Conservation (phyloP, 2,329 filamentous ascomycete species). For the Fusarium sp. region DNA sequence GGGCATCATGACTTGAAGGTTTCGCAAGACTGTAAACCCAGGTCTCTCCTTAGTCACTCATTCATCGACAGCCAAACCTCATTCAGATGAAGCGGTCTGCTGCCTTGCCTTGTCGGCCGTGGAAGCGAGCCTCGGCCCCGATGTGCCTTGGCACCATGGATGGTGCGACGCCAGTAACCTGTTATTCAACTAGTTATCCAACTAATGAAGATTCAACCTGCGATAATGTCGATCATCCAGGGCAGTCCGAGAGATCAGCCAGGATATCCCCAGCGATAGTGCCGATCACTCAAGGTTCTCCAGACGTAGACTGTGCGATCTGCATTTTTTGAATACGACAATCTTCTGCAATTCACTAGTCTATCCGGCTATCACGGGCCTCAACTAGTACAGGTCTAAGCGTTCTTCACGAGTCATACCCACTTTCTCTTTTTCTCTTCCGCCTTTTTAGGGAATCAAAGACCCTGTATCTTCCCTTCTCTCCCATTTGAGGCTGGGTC, state of each 20-base stretch:
- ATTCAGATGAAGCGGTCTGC: neutral
- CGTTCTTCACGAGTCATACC: neutral
- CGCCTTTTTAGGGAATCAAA: neutral
- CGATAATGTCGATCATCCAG: neutral
- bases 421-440: neutral
- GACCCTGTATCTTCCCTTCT: neutral
- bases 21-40: neutral
- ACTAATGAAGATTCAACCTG: neutral
- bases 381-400: conserved; percentile 5
- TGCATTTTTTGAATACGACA: conserved; percentile 12
- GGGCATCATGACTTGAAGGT: neutral
- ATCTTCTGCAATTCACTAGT: neutral
- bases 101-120: neutral
- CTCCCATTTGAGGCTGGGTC: neutral
- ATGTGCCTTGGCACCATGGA: neutral
- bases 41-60: neutral
- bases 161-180: neutral
- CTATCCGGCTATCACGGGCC: neutral
- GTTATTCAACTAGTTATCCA: neutral
- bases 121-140: neutral
- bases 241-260: neutral
- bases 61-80: neutral
- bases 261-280: neutral
- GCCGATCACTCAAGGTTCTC: conserved; percentile 16
- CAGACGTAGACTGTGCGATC: conserved; percentile 18